Percentiles rank a stretch among this genome's conserved stretches.
These are phyloP conservation scores for Botrytis fabae DNA, from an alignment of 2,329 filamentous ascomycete species.

Conservation along the genomic window DNA sequence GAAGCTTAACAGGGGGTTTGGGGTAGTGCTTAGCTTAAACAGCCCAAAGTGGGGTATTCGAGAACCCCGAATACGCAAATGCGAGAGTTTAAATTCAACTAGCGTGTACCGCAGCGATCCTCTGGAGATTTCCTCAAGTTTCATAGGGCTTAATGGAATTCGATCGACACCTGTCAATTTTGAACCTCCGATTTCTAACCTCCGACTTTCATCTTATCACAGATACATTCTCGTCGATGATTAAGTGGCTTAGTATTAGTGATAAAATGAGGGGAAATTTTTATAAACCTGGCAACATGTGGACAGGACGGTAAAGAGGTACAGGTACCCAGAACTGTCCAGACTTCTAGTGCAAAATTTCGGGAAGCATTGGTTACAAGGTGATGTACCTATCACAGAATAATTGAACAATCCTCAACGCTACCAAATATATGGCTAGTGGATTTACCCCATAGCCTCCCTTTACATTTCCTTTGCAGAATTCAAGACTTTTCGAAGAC, in stretches of 20 bases:
- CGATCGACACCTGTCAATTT: neutral
- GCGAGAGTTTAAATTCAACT: slow-evolving; percentile 7
- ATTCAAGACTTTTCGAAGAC: neutral
- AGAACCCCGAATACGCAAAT: slow-evolving; percentile 9
- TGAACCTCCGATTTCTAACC: neutral
- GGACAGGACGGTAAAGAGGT: neutral
- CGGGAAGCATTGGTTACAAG: neutral
- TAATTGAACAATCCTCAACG: neutral
- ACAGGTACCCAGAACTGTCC: neutral
- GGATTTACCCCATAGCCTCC: neutral
- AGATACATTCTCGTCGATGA: neutral
- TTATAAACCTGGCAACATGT: neutral
- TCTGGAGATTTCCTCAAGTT: neutral
- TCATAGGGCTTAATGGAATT: slow-evolving; percentile 9
- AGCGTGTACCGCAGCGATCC: neutral
- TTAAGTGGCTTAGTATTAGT: neutral
- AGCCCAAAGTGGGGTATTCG: neutral
- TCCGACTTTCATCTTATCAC: neutral
- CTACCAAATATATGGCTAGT: neutral
- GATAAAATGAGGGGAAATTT: neutral
- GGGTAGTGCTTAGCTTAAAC: neutral
- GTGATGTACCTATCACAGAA: neutral
- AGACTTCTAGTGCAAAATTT: neutral
- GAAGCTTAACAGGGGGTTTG: neutral
- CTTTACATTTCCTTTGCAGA: neutral